Conservation (phyloP, 768 basidiomycete genomes). For the Boletus sensibilis region DNA sequence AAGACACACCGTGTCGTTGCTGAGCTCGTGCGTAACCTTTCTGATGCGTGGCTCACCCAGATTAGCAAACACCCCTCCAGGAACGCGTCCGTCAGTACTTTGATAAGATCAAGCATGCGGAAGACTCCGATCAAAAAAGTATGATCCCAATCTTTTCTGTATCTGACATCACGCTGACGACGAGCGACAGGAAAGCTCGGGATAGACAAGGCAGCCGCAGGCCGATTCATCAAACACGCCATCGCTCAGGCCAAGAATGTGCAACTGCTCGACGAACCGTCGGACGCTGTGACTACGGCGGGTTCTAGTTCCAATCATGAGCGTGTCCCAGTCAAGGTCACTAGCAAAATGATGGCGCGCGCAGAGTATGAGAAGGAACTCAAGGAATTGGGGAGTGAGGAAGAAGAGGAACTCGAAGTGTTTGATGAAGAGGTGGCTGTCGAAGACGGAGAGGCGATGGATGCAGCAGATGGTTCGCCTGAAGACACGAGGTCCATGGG, state of each 20-base stretch:
- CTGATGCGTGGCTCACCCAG: no score
- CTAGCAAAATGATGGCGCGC: slow-evolving; percentile 71
- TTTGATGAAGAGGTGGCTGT: slow-evolving; percentile 29
- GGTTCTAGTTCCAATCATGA: slow-evolving; percentile 15
- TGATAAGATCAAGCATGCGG: slow-evolving; percentile 74
- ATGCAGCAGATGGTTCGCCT: neutral
- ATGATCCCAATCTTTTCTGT: neutral
- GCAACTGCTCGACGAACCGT: slow-evolving; percentile 34
- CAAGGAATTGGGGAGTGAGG: slow-evolving; percentile 42
- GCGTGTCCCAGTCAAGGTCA: slow-evolving; percentile 54
- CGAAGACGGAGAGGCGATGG: slow-evolving; percentile 12
- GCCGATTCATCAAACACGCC: slow-evolving; percentile 81
- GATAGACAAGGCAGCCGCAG: slow-evolving; percentile 79
- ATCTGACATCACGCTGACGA: neutral
- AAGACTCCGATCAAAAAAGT: slow-evolving; percentile 58
- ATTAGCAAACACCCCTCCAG: slow-evolving; percentile 34
- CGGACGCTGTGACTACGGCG: slow-evolving; percentile 7
- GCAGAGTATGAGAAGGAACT: slow-evolving; percentile 60
- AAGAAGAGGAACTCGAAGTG: slow-evolving; percentile 41
- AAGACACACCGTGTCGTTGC: slow-evolving; percentile 71
- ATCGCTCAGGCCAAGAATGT: slow-evolving; percentile 58
- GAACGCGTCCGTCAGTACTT: slow-evolving; percentile 79
- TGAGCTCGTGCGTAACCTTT: slow-evolving; percentile 42
- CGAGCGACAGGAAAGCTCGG: slow-evolving; percentile 36
- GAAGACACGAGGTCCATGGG: neutral